Base-by-base conservation (phyloP, 2,329 filamentous ascomycete species). In the Aspergillus texensis region DNA sequence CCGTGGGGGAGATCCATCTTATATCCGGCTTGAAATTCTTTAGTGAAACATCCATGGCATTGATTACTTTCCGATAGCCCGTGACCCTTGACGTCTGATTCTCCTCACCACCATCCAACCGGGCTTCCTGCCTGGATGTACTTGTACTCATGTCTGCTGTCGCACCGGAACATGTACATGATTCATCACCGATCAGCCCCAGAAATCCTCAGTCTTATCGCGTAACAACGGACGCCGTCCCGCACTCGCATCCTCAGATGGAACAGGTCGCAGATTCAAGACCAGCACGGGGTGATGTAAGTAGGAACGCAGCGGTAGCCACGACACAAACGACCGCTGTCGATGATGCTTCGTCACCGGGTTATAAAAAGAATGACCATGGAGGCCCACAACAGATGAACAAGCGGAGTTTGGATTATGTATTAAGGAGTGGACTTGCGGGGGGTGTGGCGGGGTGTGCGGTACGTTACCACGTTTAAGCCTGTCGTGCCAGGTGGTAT, bases 381-480 rank as follows among this genome's bases (percentile, higher is more conserved):
- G 58, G 41, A 34, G 66, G 63, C 8, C 48, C 58, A 10, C 68
- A 82, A 67, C 84, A 84, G 71, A 77, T 86, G 32, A 83, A 91
- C 67, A 92, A 89, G 79, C 88, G 90, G 75, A 95, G 89, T 75
- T 81, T 91, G 68, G 91, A 96, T 71, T 98, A 98, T 79, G 82
- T 95, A 50, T 84, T 93, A 79, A 88, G 92, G 71, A 95, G 91
- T 65, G 92, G 92, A 39, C 80, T 96, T 36, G 94, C 95, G 2
- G 95, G 95, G 55, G 95, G 95, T 19, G 70, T 97, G 63, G 95
- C 95, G 59, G 95, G 94, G 68, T 97, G 93, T 81, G 93, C 92
- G 68, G 93, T 97, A 87, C 72, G 91, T 83, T 64, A 32, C 10
- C 39, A 39, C 65, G 34, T n/a, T 12, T 11, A 32, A 16, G 26